A percentile compares a stretch with the other conserved stretches of the same genome.
Conservation (phyloP, 1,139 yeast genomes). For the Hansenula lynferdii region DNA sequence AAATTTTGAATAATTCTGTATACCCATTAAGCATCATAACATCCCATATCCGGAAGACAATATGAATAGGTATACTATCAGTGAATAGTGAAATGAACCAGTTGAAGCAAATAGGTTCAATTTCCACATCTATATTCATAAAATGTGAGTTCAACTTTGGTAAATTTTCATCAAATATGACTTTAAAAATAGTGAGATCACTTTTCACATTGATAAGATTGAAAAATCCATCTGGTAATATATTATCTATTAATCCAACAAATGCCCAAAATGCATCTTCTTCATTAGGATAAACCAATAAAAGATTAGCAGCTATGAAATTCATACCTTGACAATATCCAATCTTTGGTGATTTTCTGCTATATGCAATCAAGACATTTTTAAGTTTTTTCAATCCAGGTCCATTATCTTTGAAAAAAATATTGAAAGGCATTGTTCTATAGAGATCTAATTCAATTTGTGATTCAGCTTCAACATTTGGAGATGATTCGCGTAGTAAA, state of each 20-base stretch:
- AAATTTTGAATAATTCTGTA: constrained; percentile 30
- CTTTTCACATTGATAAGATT: constrained; percentile 35
- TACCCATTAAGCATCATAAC: constrained; percentile 39
- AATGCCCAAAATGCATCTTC: constrained; percentile 58
- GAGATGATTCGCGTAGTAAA: constrained; percentile 12
- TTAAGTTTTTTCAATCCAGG: constrained; percentile 47
- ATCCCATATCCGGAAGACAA: constrained; percentile 50
- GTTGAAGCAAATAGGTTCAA: constrained; percentile 49
- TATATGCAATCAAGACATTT: constrained; percentile 47
- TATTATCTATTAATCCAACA: constrained; percentile 45
- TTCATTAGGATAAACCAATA: constrained; percentile 42
- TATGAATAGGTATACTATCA: constrained; percentile 48
- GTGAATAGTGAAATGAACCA: constrained; percentile 59
- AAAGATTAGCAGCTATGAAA: constrained; percentile 48
- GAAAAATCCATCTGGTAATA: constrained; percentile 45
- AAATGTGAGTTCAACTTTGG: constrained; percentile 38
- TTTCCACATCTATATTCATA: constrained; percentile 33
- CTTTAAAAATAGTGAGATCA: constrained; percentile 32
- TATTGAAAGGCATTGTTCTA: constrained; percentile 53
- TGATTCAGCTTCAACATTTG: constrained; percentile 34
- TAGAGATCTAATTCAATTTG: constrained; percentile 53
- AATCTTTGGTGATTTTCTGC: constrained; percentile 42
- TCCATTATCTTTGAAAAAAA: constrained; percentile 50
- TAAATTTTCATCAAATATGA: constrained; percentile 26
- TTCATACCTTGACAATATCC: constrained; percentile 68